Base-by-base conservation (phyloP, 2,329 filamentous ascomycete genomes). In the Neonectria hederae region DNA sequence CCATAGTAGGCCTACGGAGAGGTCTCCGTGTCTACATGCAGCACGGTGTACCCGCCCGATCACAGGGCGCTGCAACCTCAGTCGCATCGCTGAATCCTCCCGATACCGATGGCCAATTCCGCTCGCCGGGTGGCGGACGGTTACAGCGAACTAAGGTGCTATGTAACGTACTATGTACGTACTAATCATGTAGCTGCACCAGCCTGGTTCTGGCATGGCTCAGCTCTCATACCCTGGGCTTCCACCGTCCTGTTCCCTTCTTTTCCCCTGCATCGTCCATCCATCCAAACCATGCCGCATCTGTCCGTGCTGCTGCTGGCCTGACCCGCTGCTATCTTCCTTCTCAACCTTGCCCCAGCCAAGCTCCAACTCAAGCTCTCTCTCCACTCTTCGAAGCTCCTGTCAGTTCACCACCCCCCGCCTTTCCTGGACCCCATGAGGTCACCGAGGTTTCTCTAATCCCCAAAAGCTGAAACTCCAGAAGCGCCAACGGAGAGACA, bases 31-130 rank as follows among this genome's bases (percentile, higher is more conserved):
- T n/a, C n/a, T n/a, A n/a, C n/a, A n/a, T n/a, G n/a, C n/a, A n/a
- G 30, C 49, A 14, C 49, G 21, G 14, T 19, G 17, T 19, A 38
- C 14, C 13, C 35, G 35, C 35, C 35, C 35, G 58, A 48, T 60
- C 51, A n/a, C 42, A 42, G 10, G 10, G 9, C 30, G 13, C 30
- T 32, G 30, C 30, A 32, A 32, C 30, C 30, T 32, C 24, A 26
- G 4, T 30, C 28, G 28, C 28, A 8, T n/a, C 45, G 24, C 14
- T 28, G 40, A 60, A 49, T 61, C 54, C 54, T 63, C 61, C 60
- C 61, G 55, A 49, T 59, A 63, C 54, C 60, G 60, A 63, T 57
- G 59, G 46, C 40, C 54, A 42, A 46, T 62, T 57, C 46, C 48
- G 54, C 46, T 62, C 54, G 48, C 40, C 54, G 46, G 59, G n/a